phyloP scores from a whole-genome alignment of 306 rosid species.

The Ziziphus jujuba region DNA sequence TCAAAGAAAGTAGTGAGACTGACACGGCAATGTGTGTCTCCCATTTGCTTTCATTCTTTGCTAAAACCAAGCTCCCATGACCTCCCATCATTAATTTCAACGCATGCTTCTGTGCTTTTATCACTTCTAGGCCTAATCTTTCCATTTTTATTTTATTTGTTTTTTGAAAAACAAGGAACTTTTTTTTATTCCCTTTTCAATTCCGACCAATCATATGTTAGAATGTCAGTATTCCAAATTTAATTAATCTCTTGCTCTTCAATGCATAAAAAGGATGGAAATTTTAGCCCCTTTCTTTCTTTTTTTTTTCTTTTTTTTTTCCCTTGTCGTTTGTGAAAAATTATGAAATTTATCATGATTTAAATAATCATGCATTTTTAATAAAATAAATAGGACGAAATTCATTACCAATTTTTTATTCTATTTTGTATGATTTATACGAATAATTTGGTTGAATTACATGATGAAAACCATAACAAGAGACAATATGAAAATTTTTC shows the following conservation, averaged over 20 bases:
- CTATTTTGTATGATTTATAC: too few species aligned
- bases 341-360: neutral
- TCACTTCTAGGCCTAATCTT: conserved; percentile 35
- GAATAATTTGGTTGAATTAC: too few species aligned
- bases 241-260: conserved; percentile 14
- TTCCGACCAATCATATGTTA: conserved; percentile 35
- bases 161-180: too few species aligned
- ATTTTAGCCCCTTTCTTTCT: neutral
- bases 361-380: too few species aligned
- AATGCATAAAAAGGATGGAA: conserved; percentile 5
- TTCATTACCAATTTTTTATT: too few species aligned
- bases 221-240: conserved; percentile 17
- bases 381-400: too few species aligned
- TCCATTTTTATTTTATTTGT: neutral
- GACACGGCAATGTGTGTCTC: conserved; percentile 57
- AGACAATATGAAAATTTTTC: too few species aligned
- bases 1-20: conserved; percentile 30
- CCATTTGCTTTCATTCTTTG: conserved; percentile 34
- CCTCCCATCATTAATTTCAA: conserved; percentile 55
- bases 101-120: conserved; percentile 49
- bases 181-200: conserved; percentile 7
- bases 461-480: too few species aligned
- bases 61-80: conserved; percentile 15
- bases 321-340: neutral
- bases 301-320: neutral